Percentiles rank a stretch among this genome's conserved stretches.
phyloP scores from a whole-genome alignment of 805 yeast genomes.

The Candida krabiensis region DNA sequence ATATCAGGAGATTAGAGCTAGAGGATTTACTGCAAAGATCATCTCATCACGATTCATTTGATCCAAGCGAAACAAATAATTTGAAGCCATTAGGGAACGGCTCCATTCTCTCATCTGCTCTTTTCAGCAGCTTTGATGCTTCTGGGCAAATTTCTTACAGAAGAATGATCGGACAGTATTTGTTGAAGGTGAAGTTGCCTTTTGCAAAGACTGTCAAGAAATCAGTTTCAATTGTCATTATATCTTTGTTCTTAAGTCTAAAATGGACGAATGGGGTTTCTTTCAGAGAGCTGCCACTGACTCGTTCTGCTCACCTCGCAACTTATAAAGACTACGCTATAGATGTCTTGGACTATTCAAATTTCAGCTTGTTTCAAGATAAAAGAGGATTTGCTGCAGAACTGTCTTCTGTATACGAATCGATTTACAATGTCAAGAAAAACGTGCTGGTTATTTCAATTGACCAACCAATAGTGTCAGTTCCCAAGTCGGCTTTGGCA shows the following conservation, averaged over 20 bases:
- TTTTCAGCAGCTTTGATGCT: constrained; percentile 12
- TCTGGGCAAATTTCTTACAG: constrained; percentile 14
- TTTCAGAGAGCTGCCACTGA: constrained; percentile 3
- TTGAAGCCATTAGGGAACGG: constrained; percentile 24
- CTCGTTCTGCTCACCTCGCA: neutral
- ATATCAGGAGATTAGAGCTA: constrained; percentile 61
- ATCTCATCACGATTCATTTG: constrained; percentile 14
- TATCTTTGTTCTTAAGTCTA: constrained; percentile 31
- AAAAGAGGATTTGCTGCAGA: constrained; percentile 32
- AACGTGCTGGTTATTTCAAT: constrained; percentile 20
- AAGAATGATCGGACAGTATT: constrained; percentile 29
- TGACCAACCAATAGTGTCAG: constrained; percentile 28
- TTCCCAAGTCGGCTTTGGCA: constrained; percentile 10
- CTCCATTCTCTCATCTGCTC: constrained; percentile 20
- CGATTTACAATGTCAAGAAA: constrained; percentile 5
- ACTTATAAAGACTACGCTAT: constrained; percentile 6
- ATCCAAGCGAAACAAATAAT: constrained; percentile 1
- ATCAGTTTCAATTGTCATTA: constrained; percentile 26
- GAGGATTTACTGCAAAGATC: constrained; percentile 46
- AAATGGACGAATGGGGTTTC: constrained; percentile 36
- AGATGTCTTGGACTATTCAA: constrained; percentile 13
- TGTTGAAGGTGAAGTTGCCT: constrained; percentile 39
- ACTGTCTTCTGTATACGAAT: constrained; percentile 15
- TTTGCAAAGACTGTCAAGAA: constrained; percentile 33
- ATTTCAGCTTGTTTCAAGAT: constrained; percentile 26